A percentile compares a stretch with the other conserved stretches of the same genome.
These are phyloP conservation scores for Zea luxurians DNA, from an alignment of 176 grass and related monocot species.

Conservation along the genomic window DNA sequence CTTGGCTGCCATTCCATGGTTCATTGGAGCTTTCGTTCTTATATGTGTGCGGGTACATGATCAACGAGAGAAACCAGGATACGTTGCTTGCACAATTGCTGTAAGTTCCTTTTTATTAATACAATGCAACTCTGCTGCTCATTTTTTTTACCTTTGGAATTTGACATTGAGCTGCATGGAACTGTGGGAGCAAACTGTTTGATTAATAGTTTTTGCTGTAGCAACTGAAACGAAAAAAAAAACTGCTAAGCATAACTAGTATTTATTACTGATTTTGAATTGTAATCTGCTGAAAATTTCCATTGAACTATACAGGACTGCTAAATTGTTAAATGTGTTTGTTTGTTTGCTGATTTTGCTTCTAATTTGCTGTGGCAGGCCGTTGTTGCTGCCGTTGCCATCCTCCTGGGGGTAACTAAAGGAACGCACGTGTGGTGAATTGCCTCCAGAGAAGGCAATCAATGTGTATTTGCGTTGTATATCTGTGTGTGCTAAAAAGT, in stretches of 20 bases:
- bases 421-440: constrained; percentile 47
- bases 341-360: background rate
- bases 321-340: background rate
- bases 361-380: constrained; percentile 50
- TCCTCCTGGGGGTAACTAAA: constrained; percentile 61
- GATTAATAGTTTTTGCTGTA: background rate
- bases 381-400: constrained; percentile 57
- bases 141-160: background rate
- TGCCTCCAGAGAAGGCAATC: constrained; percentile 9
- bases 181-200: background rate
- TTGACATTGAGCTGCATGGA: background rate
- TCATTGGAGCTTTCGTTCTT: constrained; percentile 80
- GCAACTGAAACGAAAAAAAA: constrained; percentile 2
- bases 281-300: background rate
- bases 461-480: constrained; percentile 21
- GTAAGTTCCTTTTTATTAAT: constrained; percentile 52
- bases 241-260: background rate
- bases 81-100: constrained; percentile 76
- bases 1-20: constrained; percentile 94
- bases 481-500: constrained; percentile 23
- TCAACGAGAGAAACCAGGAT: constrained; percentile 88
- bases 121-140: constrained; percentile 13
- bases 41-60: constrained; percentile 82
- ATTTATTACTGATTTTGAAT: constrained; percentile 1
- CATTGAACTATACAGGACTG: background rate